Base-by-base conservation (phyloP, 345 rosid genomes). In the Camelina neglecta region DNA sequence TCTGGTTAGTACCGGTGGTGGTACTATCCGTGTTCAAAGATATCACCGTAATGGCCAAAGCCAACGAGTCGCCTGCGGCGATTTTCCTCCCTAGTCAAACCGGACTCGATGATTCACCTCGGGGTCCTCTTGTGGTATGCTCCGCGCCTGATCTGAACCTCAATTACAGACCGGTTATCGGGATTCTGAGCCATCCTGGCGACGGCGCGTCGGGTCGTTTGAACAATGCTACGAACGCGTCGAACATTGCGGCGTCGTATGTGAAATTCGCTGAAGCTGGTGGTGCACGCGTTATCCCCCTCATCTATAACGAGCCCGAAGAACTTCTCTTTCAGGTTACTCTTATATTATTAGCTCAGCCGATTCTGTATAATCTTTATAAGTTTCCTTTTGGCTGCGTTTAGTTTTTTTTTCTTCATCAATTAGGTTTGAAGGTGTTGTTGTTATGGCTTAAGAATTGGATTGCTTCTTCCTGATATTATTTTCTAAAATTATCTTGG, bases 201-300 rank as follows among this genome's bases (percentile, higher is more conserved):
- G 98, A 94, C 15, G 97, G 98, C 26, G 95, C 96, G 5, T 85
- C 93, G 8, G 98, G 97, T 4, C 77, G 97, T 61, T 77, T 94
- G 55, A 90, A 44, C 61, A 85, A 92, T 41, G 87, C 79, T 6
- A 68, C 88, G 1, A 74, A 74, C 54, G 82, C 85, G 12, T 87
- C 96, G 18, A 88, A 81, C 72, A 86, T 94, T 18, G 91, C 96
- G 0, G 92, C 98, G 7, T 94, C 97, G 21, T 94, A 92, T 45
- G 93, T 92, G 70, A 94, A 94, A 86, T 84, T 92, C 31, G 96
- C 86, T 8, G 98, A 94, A 79, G 86, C 95, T 6, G 96, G 93
- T 15, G 98, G 98, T 4, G 97, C 97, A 60, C 89, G 95, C 2
- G 95, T 92, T 8, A 87, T 94, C 49, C 98, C 98, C 9, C 83